Conservation (phyloP, 371 early-diverging fungal species). For the Cokeromyces recurvatus region DNA sequence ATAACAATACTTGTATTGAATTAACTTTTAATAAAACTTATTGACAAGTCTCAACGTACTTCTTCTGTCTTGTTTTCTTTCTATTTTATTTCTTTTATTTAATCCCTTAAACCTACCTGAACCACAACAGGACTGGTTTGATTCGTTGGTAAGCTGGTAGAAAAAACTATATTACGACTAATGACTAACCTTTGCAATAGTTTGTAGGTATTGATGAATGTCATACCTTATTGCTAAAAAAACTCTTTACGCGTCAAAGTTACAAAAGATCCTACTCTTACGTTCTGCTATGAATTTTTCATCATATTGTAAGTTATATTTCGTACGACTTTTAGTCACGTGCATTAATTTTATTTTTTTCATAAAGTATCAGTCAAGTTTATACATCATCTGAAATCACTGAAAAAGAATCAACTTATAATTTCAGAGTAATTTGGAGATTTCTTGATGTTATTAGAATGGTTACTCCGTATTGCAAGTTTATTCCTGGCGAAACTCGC, state of each 20-base stretch:
- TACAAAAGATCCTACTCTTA: constrained; percentile 9
- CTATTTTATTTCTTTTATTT: too few relatives aligned
- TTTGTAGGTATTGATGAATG: neutral
- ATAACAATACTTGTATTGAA: too few relatives aligned
- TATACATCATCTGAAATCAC: constrained; percentile 2
- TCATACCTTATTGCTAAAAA: constrained; percentile 2
- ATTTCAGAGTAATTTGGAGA: too few relatives aligned
- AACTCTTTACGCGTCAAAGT: neutral
- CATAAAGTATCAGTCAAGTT: constrained; percentile 7
- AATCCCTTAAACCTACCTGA: too few relatives aligned
- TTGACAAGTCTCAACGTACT: too few relatives aligned
- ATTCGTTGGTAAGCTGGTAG: constrained; percentile 3
- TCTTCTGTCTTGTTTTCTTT: too few relatives aligned
- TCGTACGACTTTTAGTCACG: constrained; percentile 2
- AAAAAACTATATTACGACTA: neutral
- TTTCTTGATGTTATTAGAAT: neutral
- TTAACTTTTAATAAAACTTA: too few relatives aligned
- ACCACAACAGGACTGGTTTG: too few relatives aligned
- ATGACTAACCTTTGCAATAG: constrained; percentile 1
- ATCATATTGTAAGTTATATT: constrained; percentile 11
- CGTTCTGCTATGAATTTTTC: constrained; percentile 10
- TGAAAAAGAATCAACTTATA: constrained; percentile 7
- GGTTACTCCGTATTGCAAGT: constrained; percentile 10
- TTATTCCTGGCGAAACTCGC: constrained; percentile 19
- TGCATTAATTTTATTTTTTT: constrained; percentile 9